Conservation (phyloP, 1,139 yeast species). For the Kodamaea fungicola region DNA sequence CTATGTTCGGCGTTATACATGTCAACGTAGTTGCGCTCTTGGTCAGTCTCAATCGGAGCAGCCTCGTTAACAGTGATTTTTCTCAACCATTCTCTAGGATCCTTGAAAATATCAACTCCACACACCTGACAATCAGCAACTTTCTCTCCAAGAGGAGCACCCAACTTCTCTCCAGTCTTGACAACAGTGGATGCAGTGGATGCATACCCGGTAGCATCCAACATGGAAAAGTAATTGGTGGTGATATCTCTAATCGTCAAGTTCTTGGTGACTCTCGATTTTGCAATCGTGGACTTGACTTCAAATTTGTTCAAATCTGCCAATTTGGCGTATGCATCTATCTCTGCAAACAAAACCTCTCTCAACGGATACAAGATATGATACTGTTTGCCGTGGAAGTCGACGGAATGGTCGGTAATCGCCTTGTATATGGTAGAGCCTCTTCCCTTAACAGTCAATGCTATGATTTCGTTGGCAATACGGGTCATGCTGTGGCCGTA, state of each 20-base stretch:
- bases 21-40: slow-evolving; percentile 39
- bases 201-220: slow-evolving; percentile 76
- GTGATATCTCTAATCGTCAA: slow-evolving; percentile 82
- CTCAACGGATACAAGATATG: slow-evolving; percentile 65
- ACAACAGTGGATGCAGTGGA: slow-evolving; percentile 93
- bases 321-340: slow-evolving; percentile 49
- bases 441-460: slow-evolving; percentile 86
- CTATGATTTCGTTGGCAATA: slow-evolving; percentile 73
- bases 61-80: slow-evolving; percentile 67
- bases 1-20: slow-evolving; percentile 14
- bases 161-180: slow-evolving; percentile 79
- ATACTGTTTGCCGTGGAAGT: slow-evolving; percentile 26
- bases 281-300: slow-evolving; percentile 21
- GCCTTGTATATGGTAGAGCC: slow-evolving; percentile 63
- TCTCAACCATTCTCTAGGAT: slow-evolving; percentile 67
- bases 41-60: slow-evolving; percentile 47
- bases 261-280: slow-evolving; percentile 50
- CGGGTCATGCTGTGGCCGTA: slow-evolving; percentile 83
- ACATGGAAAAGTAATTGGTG: slow-evolving; percentile 63
- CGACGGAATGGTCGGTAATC: slow-evolving; percentile 44
- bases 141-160: slow-evolving; percentile 41
- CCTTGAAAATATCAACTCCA: slow-evolving; percentile 45
- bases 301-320: slow-evolving; percentile 24
- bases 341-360: slow-evolving; percentile 68
- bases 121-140: slow-evolving; percentile 49